A percentile compares a stretch with the other conserved stretches of the same genome.
phyloP scores from a whole-genome alignment of 306 rosid species.

The Dicorynia guianensis region DNA sequence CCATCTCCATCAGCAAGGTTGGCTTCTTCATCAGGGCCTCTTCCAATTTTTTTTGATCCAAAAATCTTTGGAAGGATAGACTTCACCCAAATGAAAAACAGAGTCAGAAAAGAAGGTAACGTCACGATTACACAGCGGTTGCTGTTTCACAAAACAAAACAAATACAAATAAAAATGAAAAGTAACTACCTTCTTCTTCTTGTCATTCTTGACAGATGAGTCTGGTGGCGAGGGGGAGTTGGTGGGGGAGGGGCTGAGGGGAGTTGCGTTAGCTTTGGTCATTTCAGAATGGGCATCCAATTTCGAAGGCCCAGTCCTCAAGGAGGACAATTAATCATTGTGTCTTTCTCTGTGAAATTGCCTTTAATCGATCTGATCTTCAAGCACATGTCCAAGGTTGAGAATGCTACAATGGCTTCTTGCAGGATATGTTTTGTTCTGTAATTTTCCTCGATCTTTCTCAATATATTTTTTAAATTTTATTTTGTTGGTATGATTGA shows the following conservation, averaged over 20 bases:
- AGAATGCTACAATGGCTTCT: background rate
- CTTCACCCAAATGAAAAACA: constrained; percentile 40
- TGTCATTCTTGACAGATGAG: constrained; percentile 55
- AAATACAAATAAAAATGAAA: background rate
- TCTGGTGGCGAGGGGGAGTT: constrained; percentile 33
- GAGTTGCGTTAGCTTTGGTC: constrained; percentile 49
- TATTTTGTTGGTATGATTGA: background rate
- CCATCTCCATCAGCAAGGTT: constrained; percentile 55
- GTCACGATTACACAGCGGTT: background rate
- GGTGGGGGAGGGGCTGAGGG: constrained; percentile 9
- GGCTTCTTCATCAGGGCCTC: constrained; percentile 62
- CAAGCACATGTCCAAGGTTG: background rate
- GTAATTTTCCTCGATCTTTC: too few relatives aligned
- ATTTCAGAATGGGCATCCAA: constrained; percentile 47
- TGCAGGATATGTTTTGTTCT: too few relatives aligned
- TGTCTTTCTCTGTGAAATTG: background rate
- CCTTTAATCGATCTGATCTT: background rate
- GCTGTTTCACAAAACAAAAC: background rate
- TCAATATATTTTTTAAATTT: too few relatives aligned
- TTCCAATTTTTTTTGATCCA: constrained; percentile 55
- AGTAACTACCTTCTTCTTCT: constrained; percentile 65
- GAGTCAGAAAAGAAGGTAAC: background rate
- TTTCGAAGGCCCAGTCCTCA: constrained; percentile 32
- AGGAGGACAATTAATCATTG: constrained; percentile 63
- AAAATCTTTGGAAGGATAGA: constrained; percentile 82